phyloP scores from a whole-genome alignment of 345 rosid genomes.

The Atalantia buxifolia region DNA sequence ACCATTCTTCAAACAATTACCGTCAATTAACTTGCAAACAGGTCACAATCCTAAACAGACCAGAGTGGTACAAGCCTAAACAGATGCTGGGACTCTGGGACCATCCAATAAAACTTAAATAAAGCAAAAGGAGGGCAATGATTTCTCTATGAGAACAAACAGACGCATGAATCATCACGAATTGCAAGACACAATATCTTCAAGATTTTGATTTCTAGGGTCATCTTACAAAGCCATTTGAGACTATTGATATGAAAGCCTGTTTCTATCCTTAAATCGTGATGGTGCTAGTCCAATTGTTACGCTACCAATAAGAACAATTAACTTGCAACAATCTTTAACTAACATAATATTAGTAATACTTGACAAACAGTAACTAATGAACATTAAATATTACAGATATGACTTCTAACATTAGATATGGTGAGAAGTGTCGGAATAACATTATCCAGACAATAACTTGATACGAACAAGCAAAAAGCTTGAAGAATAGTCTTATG shows the following conservation, averaged over 20 bases:
- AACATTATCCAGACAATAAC: no score
- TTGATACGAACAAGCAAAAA: not conserved
- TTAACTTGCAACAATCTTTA: conserved; percentile 31
- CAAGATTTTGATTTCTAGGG: conserved; percentile 43
- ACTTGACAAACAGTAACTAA: no score
- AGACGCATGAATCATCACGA: conserved; percentile 16
- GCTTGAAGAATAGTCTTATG: not conserved
- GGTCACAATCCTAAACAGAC: not conserved
- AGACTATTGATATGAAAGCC: not conserved
- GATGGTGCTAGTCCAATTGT: no score
- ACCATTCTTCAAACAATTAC: not conserved
- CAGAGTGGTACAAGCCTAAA: not conserved
- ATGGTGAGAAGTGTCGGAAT: no score
- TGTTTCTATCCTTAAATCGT: not conserved
- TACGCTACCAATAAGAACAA: no score
- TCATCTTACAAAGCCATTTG: not conserved
- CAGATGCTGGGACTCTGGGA: conserved; percentile 16
- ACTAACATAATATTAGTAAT: conserved; percentile 28
- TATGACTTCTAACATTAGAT: no score
- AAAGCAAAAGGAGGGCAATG: not conserved
- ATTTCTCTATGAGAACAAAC: conserved; percentile 16
- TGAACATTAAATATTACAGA: no score
- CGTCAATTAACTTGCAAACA: not conserved
- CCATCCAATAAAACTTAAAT: conserved; percentile 7
- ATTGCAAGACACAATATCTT: conserved; percentile 19